Evolutionary conservation across 2,329 filamentous ascomycete genomes (phyloP).

Genomic region (Xylariales sp.): DNA sequence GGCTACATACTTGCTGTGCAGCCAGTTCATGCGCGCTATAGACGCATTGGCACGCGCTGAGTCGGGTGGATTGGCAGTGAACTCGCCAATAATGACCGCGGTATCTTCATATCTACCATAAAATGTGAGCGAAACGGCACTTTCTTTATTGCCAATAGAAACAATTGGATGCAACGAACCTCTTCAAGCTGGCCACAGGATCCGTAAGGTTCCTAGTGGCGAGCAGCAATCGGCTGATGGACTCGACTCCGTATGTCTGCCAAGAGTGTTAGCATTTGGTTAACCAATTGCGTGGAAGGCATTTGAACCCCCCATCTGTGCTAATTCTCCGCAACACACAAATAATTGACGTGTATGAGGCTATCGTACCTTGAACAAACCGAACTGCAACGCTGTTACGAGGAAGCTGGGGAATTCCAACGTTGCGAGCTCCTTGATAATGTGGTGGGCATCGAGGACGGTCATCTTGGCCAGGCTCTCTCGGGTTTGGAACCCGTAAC

Average conservation of each 20-base stretch:
- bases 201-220: conserved; percentile 26
- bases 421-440: conserved; percentile 17
- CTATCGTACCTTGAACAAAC: conserved; percentile 26
- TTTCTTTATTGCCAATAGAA: too few relatives aligned
- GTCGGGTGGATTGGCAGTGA: conserved; percentile 27
- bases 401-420: conserved; percentile 23
- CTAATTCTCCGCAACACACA: too few relatives aligned
- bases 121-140: too few relatives aligned
- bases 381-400: conserved; percentile 22
- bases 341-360: too few relatives aligned
- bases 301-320: too few relatives aligned
- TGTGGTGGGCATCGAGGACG: conserved; percentile 22
- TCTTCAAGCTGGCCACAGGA: conserved; percentile 23
- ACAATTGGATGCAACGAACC: too few relatives aligned
- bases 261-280: not conserved
- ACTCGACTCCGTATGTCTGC: conserved; percentile 27
- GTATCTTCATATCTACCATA: conserved; percentile 28
- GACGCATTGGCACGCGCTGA: conserved; percentile 28
- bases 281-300: too few relatives aligned
- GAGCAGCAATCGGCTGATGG: conserved; percentile 22
- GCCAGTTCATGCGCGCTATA: conserved; percentile 33
- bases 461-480: conserved; percentile 24
- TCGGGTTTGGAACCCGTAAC: conserved; percentile 17
- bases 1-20: conserved; percentile 28
- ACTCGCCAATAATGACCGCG: conserved; percentile 23